Evolutionary conservation across 192 early-diverging fungal genomes (phyloP).

Genomic region (Gaertneriomyces semiglobifer): DNA sequence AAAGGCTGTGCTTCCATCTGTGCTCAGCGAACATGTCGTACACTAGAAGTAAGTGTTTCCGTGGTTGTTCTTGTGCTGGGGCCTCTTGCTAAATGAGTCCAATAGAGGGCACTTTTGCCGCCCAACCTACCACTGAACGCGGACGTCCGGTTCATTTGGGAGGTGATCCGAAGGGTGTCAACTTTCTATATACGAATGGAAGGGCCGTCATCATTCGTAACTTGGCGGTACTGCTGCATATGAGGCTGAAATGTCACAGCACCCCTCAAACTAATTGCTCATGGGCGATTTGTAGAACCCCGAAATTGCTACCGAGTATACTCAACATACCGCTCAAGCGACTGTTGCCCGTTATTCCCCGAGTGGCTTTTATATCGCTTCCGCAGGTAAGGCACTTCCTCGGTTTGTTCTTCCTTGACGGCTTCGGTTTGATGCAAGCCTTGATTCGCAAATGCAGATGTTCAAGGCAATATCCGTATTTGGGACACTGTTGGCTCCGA

Average conservation of each 20-base stretch:
- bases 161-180: slow-evolving; percentile 77
- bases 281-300: slow-evolving; percentile 57
- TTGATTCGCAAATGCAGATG: slow-evolving; percentile 47
- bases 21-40: no score
- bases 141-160: slow-evolving; percentile 78
- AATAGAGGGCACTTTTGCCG: slow-evolving; percentile 53
- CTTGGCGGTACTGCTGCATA: slow-evolving; percentile 55
- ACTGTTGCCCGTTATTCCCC: slow-evolving; percentile 89
- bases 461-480: slow-evolving; percentile 85
- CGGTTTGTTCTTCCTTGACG: not conserved
- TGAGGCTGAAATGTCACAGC: no score
- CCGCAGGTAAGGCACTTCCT: slow-evolving; percentile 65
- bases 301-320: slow-evolving; percentile 74
- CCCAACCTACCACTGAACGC: slow-evolving; percentile 71
- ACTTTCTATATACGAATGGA: slow-evolving; percentile 87
- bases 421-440: not conserved
- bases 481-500: slow-evolving; percentile 87
- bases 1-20: no score
- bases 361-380: slow-evolving; percentile 92
- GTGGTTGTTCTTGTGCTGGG: no score
- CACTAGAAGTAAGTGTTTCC: no score
- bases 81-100: not conserved
- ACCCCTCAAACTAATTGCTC: not conserved
- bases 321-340: slow-evolving; percentile 68
- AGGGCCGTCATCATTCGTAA: slow-evolving; percentile 81